A percentile compares a stretch with the other conserved stretches of the same genome.
Evolutionary conservation across 1,139 yeast species (phyloP).

Genomic region (Debaryomycetaceae sp.): DNA sequence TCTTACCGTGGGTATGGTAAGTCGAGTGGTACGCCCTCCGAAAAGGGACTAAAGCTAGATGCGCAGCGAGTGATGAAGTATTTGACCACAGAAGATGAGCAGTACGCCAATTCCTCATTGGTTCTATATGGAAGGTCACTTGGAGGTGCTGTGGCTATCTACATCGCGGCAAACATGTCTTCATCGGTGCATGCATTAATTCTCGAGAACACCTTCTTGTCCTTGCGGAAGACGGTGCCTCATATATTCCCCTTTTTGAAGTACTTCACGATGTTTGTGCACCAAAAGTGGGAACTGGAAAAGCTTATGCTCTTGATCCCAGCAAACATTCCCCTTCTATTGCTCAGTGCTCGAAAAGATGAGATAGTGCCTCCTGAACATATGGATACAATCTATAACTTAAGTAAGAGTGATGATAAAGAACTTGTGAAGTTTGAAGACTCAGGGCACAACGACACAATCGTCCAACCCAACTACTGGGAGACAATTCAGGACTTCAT

Average conservation of each 20-base stretch:
- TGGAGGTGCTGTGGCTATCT: slow-evolving; percentile 94
- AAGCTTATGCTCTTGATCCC: slow-evolving; percentile 51
- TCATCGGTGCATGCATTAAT: slow-evolving; percentile 57
- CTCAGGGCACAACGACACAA: slow-evolving; percentile 79
- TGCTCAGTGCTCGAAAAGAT: slow-evolving; percentile 73
- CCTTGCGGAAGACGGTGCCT: slow-evolving; percentile 78
- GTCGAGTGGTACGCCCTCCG: slow-evolving; percentile 76
- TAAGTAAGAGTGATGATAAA: slow-evolving; percentile 46
- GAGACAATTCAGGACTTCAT: slow-evolving; percentile 58
- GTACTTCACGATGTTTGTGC: slow-evolving; percentile 60
- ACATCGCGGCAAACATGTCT: slow-evolving; percentile 62
- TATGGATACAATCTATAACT: slow-evolving; percentile 59
- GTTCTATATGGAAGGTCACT: slow-evolving; percentile 84
- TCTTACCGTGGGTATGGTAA: slow-evolving; percentile 92
- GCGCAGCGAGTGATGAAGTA: slow-evolving; percentile 71
- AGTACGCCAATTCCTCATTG: slow-evolving; percentile 50
- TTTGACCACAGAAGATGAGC: slow-evolving; percentile 49
- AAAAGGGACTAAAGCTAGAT: slow-evolving; percentile 76
- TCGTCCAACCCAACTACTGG: slow-evolving; percentile 74
- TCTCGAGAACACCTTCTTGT: slow-evolving; percentile 82
- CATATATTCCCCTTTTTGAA: slow-evolving; percentile 69
- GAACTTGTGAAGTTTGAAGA: slow-evolving; percentile 50
- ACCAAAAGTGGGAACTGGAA: slow-evolving; percentile 84
- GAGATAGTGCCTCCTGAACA: slow-evolving; percentile 91
- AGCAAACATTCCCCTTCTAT: slow-evolving; percentile 57